Base-by-base conservation (phyloP, 2,329 filamentous ascomycete species). In the Chrysosporium keratinophilum region DNA sequence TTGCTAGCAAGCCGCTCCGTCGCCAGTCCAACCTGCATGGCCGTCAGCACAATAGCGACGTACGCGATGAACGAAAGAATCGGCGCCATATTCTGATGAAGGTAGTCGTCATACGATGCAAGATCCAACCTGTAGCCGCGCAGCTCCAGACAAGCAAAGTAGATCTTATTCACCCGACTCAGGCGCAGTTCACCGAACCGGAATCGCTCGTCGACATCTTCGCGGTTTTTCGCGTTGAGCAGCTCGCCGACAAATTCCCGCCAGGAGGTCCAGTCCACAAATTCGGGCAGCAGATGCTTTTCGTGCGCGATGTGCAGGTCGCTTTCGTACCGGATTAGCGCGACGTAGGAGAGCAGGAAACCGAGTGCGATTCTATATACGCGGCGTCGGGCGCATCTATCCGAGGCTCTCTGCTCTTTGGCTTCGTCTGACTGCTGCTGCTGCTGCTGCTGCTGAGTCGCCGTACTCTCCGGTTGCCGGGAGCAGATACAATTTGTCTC, bases 41-140 rank as follows among this genome's bases (percentile, higher is more conserved):
- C 75, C 2, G 71, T 71, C 33, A 78, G 63, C 15, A 75, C 64
- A n/a, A 78, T 58, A 42, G 67, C 69, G 15, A 76, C 58, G 56
- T 72, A 77, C 3, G 69, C 69, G 1, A 69, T 67, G 0, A 66
- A 58, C 7, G 67, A 61, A 0, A 70, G 63, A 1, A 77, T 55
- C 66, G 61, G 69, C 10, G 64, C 62, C n/a, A 76, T 67, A 55
- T 76, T 72, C 23, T 72, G 62, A 10, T 62, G 62, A 43, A 76
- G 69, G 55, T 76, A 72, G 15, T 60, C 60, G 2, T 60, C 59
- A 58, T 45, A 52, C 23, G 17, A 6, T 7, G 42, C 9, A 14
- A 14, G 37, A 14, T 34, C 37, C 7, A 28, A 7, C 23, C 23
- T 28, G 23, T 28, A 28, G 23, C 23, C 23, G 23, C 23, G 23